A percentile compares a stretch with the other conserved stretches of the same genome.
phyloP scores from a whole-genome alignment of 1,139 yeast genomes.

The Taphrina flavorubra region DNA sequence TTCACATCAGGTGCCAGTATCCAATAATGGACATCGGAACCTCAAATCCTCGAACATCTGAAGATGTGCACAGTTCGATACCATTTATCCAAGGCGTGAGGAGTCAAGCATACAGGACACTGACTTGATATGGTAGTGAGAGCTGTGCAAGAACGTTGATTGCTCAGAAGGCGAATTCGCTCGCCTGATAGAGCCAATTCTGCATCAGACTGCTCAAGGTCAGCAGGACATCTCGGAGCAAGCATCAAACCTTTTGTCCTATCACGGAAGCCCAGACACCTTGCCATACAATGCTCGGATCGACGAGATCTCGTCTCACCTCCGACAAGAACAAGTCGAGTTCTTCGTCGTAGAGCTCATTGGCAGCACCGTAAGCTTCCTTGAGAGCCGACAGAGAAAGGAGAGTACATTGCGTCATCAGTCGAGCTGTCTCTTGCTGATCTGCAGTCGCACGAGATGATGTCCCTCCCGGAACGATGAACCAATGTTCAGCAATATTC shows the following conservation, averaged over 20 bases:
- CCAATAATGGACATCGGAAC: too few species aligned
- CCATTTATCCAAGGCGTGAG: too few species aligned
- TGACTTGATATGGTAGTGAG: too few species aligned
- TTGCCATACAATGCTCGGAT: constrained; percentile 9
- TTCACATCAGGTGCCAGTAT: too few species aligned
- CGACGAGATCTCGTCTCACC: constrained; percentile 12
- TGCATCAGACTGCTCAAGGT: too few species aligned
- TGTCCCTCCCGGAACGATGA: constrained; percentile 15
- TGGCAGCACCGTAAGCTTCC: constrained; percentile 4
- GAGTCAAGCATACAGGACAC: too few species aligned
- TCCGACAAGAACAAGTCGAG: constrained; percentile 17
- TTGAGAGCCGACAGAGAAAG: not conserved
- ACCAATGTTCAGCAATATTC: constrained; percentile 1
- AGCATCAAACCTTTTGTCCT: constrained; percentile 10
- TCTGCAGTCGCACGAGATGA: constrained; percentile 1
- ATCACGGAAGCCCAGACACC: constrained; percentile 12
- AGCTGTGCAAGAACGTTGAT: too few species aligned
- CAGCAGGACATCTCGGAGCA: not conserved
- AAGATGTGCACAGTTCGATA: too few species aligned
- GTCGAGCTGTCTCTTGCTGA: constrained; percentile 10
- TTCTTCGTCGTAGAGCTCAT: constrained; percentile 4
- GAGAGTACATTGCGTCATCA: constrained; percentile 2
- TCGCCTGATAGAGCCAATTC: too few species aligned
- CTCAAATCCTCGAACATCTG: too few species aligned
- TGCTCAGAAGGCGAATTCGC: too few species aligned